Base-by-base conservation (phyloP, 106 monocot genomes). In the Posidonia australis region DNA sequence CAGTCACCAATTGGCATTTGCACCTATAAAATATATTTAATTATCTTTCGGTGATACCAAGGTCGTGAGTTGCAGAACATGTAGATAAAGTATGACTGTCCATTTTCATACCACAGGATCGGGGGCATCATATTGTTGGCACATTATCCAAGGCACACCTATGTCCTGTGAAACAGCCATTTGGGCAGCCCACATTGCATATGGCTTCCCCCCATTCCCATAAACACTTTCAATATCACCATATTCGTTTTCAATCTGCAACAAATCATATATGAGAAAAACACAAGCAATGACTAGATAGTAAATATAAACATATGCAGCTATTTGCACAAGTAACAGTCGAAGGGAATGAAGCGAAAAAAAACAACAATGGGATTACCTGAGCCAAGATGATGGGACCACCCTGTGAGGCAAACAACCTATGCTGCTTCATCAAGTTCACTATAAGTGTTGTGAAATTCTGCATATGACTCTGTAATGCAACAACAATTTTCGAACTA, bases 101-200 rank as follows among this genome's bases (percentile, higher is more conserved):
- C n/a, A n/a, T n/a, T n/a, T n/a, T n/a, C 29, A 19, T 72, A 94
- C 94, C 76, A 94, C 94, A 64, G 44, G 64, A 63, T 84, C 86
- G 73, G 94, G 94, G 31, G 89, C 89, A 76, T 94, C 94, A 76
- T 80, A 90, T 54, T 94, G 84, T 60, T 94, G 94, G 76, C 94
- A 94, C 94, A 94, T 94, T 30, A 90, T 90, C 94, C 94, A 94
- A 29, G 94, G 94, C 29, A 89, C 84, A 60, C 86, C 89, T 44
- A 76, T 94, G 67, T 89, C 67, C 54, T 89, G 86, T 28, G 86
- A 77, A 48, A 94, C 77, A 58, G 94, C 94, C 90, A 94, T 94
- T 58, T 60, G 77, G 54, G 89, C 94, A 55, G 94, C 89, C 94
- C 94, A 94, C 86, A 86, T 89, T 64, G 89, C 89, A 80, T 94